phyloP scores from a whole-genome alignment of 2,329 filamentous ascomycete species.

The Arthrobotrys pseudoclavata region DNA sequence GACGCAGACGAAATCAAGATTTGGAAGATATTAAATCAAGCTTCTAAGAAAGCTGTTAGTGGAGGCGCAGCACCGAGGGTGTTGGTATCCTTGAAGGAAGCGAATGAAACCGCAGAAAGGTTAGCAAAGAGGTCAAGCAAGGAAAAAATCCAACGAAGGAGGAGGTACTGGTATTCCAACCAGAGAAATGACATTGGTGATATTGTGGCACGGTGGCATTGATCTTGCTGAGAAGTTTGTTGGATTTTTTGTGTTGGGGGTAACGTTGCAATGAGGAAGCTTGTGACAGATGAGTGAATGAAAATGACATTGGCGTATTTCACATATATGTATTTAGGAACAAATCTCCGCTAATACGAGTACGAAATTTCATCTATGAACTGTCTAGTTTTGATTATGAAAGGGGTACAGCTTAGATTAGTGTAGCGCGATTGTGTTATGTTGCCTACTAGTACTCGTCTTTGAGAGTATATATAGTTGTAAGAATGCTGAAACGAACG shows the following conservation, averaged over 20 bases:
- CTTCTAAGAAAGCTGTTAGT: slow-evolving; percentile 14
- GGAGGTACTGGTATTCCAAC: slow-evolving; percentile 17
- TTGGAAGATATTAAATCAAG: slow-evolving; percentile 43
- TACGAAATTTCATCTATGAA: neutral
- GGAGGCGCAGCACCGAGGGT: slow-evolving; percentile 6
- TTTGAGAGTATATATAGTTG: too few relatives aligned
- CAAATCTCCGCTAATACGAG: slow-evolving; percentile 6
- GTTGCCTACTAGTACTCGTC: too few relatives aligned
- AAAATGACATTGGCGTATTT: neutral
- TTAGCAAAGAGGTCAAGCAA: slow-evolving; percentile 41
- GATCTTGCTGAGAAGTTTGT: slow-evolving; percentile 5
- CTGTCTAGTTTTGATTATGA: too few relatives aligned
- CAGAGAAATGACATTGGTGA: neutral
- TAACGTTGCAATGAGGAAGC: neutral
- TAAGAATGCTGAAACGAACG: too few relatives aligned
- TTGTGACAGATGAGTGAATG: too few relatives aligned
- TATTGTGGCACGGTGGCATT: slow-evolving; percentile 34
- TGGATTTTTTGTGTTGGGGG: slow-evolving; percentile 8
- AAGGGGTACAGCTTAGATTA: too few relatives aligned
- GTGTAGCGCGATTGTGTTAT: too few relatives aligned
- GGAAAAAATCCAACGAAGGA: slow-evolving; percentile 17
- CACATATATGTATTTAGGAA: neutral
- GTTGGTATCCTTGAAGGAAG: slow-evolving; percentile 49
- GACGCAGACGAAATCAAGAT: slow-evolving; percentile 25
- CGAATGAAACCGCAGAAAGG: slow-evolving; percentile 52